These are phyloP conservation scores for Ceratobasidium theobromae DNA, from an alignment of 1,284 basidiomycete genomes.

Conservation along the genomic window DNA sequence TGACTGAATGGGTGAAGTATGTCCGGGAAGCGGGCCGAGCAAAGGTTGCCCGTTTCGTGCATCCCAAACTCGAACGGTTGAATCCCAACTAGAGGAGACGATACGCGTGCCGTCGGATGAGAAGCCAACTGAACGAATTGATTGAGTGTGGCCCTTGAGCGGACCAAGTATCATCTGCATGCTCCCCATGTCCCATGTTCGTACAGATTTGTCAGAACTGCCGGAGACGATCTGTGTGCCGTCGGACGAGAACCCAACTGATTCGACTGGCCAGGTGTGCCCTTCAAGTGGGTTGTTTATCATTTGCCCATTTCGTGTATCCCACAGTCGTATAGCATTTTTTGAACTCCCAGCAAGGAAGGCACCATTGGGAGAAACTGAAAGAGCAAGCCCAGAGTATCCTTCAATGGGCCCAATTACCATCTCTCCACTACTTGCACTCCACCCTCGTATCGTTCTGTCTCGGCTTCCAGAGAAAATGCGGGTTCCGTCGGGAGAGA, in stretches of 20 bases:
- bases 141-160: background rate
- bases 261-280: background rate
- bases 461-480: constrained; percentile 4
- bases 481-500: constrained; percentile 26
- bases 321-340: background rate
- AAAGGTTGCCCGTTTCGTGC: background rate
- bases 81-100: background rate
- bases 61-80: background rate
- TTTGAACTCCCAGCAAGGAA: background rate
- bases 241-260: background rate
- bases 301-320: background rate
- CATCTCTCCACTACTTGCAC: background rate
- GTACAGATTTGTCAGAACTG: constrained; percentile 17
- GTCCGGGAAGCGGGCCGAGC: background rate
- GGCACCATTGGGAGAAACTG: background rate
- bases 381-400: background rate
- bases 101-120: background rate
- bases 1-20: background rate
- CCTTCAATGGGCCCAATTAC: background rate
- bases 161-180: background rate
- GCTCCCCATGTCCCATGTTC: constrained; percentile 13
- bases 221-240: constrained; percentile 15
- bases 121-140: background rate
- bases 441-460: constrained; percentile 9
- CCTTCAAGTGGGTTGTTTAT: background rate